phyloP scores from a whole-genome alignment of 2,329 filamentous ascomycete genomes.

The Trichoderma koningiopsis region DNA sequence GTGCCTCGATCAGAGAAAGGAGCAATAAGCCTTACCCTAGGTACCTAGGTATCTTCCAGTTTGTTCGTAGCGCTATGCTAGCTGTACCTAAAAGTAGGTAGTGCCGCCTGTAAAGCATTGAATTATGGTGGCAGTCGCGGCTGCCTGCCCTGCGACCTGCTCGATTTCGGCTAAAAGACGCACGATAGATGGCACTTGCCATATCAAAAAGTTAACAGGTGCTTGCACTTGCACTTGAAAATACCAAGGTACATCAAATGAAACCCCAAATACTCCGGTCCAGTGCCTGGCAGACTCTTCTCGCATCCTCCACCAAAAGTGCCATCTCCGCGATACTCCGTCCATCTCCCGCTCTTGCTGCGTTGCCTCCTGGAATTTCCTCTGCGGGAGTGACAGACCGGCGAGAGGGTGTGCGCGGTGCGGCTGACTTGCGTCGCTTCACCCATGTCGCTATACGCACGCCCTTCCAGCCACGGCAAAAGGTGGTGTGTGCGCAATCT shows the following conservation, averaged over 20 bases:
- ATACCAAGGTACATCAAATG: not conserved
- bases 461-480: slow-evolving; percentile 18
- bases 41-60: not conserved
- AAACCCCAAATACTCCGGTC: not conserved
- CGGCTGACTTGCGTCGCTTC: slow-evolving; percentile 25
- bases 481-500: slow-evolving; percentile 20
- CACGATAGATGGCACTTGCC: not conserved
- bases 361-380: slow-evolving; percentile 17
- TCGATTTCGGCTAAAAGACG: slow-evolving; percentile 12
- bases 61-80: not conserved
- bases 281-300: not conserved
- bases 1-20: not conserved
- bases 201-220: not conserved
- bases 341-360: slow-evolving; percentile 3
- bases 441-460: slow-evolving; percentile 17
- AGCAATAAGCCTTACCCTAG: not conserved
- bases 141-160: slow-evolving; percentile 1
- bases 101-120: not conserved
- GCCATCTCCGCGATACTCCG: slow-evolving; percentile 12
- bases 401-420: slow-evolving; percentile 16
- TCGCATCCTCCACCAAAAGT: not conserved
- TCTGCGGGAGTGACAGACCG: slow-evolving; percentile 12
- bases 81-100: not conserved
- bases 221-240: not conserved
- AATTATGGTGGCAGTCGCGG: not conserved